phyloP scores from a whole-genome alignment of 2,329 filamentous ascomycete genomes.

The Aspergillus melleus region DNA sequence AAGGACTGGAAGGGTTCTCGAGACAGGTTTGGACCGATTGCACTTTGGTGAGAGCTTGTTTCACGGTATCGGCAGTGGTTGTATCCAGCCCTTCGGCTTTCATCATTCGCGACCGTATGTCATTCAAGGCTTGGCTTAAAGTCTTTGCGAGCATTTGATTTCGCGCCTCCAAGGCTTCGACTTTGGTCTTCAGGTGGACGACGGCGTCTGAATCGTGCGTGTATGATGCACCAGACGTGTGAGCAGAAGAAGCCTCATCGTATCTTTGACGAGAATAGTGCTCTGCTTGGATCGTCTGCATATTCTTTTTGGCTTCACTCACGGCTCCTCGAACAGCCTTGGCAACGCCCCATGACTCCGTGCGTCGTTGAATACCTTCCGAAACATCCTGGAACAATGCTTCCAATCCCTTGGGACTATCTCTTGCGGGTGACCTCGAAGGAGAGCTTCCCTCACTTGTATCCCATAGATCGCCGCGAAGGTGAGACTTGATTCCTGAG shows the following conservation, averaged over 20 bases:
- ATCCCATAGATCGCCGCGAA: conserved; percentile 31
- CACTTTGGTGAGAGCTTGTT: conserved; percentile 40
- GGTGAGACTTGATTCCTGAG: conserved; percentile 20
- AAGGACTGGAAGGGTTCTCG: conserved; percentile 38
- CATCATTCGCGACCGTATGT: conserved; percentile 38
- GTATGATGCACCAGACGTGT: conserved; percentile 13
- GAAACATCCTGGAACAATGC: conserved; percentile 50
- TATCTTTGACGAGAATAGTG: conserved; percentile 29
- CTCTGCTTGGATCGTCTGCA: conserved; percentile 47
- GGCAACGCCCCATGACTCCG: conserved; percentile 51
- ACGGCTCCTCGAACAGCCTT: conserved; percentile 51
- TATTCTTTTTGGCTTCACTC: conserved; percentile 47
- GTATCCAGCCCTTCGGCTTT: conserved; percentile 25
- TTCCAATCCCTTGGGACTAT: conserved; percentile 45
- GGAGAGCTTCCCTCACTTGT: conserved; percentile 35
- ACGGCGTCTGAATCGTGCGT: conserved; percentile 16
- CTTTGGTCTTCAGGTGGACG: conserved; percentile 31
- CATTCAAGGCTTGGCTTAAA: conserved; percentile 42
- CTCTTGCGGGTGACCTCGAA: conserved; percentile 37
- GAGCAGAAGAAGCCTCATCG: conserved; percentile 15
- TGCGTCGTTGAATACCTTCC: conserved; percentile 48
- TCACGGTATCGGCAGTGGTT: conserved; percentile 32
- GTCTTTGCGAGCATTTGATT: conserved; percentile 44
- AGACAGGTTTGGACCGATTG: conserved; percentile 47
- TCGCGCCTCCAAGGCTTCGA: conserved; percentile 39